Evolutionary conservation across 768 basidiomycete species (phyloP), one percentile per base, ranked within the genome.

Genomic region (Daedalea quercina): DNA sequence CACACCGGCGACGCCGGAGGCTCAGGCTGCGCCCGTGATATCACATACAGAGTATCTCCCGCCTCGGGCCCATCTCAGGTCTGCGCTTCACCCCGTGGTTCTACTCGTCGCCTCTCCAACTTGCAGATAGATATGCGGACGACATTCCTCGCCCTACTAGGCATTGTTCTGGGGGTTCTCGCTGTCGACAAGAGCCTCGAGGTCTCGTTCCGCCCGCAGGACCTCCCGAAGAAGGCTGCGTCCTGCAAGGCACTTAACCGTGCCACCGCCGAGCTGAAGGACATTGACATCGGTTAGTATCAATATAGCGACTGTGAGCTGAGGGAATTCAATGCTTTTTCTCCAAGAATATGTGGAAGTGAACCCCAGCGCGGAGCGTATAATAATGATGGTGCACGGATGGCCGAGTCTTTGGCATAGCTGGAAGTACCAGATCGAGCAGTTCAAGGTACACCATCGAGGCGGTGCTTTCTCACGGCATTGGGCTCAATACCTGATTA

Each of bases 401-500:
- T 90, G 87, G 87, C 87, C 87, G 0, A 76, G 81, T 57, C 64
- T 88, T 3, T 90, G 87, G 87, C 83, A 80, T 50, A 78, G 76
- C 19, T 90, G 87, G 87, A 75, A 81, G 33, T 76, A 76, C 28
- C 87, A 90, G 62, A 87, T 90, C 17, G 68, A 79, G 47, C 76
- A 79, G 54, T 83, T 89, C 64, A 65, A 82, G 70, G 86, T 78
- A 57, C 28, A 62, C 55, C 17, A 2, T 8, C 22, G 9, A 13
- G 22, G n/a, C 35, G 1, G 19, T 9, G 37, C 17, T 9, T 15
- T 13, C n/a, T 42, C 22, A 44, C 23, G 15, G 8, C 17, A 3
- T 40, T 15, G 11, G 28, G 9, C 15, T 24, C 15, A 22, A 19
- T 47, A 31, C 4, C 8, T 31, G 28, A 3, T 47, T 28, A 24